phyloP scores from a whole-genome alignment of 768 basidiomycete genomes.

The Lentinus brumalis region DNA sequence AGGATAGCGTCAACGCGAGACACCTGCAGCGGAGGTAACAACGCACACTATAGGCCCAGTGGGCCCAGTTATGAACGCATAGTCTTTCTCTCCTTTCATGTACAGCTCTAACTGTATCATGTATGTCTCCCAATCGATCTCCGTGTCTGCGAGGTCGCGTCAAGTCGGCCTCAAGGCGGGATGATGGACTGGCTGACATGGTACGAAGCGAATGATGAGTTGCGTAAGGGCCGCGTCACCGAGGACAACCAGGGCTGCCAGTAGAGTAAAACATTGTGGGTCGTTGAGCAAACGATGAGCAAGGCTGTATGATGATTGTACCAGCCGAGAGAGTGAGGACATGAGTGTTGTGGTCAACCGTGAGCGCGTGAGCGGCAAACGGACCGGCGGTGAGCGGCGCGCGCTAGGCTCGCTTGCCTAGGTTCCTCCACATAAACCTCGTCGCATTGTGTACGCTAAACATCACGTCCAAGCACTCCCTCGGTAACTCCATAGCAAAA shows the following conservation, averaged over 20 bases:
- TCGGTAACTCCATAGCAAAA: too few species aligned
- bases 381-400: too few species aligned
- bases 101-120: conserved; percentile 85
- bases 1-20: not conserved
- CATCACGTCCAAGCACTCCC: too few species aligned
- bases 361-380: too few species aligned
- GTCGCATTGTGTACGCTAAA: too few species aligned
- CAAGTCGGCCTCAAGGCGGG: conserved; percentile 1
- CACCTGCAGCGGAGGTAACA: not conserved
- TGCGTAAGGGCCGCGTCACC: conserved; percentile 80
- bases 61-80: conserved; percentile 79
- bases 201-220: conserved; percentile 77
- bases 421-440: too few species aligned
- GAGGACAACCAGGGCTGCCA: conserved; percentile 64
- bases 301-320: conserved; percentile 17
- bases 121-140: conserved; percentile 98
- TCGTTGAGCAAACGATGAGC: conserved; percentile 47
- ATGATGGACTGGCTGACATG: conserved; percentile 62
- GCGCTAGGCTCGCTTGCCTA: too few species aligned
- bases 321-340: conserved; percentile 13
- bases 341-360: not conserved
- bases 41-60: conserved; percentile 91
- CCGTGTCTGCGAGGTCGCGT: conserved; percentile 69
- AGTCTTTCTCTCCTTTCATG: conserved; percentile 80
- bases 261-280: conserved; percentile 62